A percentile compares a stretch with the other conserved stretches of the same genome.
phyloP scores from a whole-genome alignment of 768 basidiomycete species.

The Boletus rubroflammeus region DNA sequence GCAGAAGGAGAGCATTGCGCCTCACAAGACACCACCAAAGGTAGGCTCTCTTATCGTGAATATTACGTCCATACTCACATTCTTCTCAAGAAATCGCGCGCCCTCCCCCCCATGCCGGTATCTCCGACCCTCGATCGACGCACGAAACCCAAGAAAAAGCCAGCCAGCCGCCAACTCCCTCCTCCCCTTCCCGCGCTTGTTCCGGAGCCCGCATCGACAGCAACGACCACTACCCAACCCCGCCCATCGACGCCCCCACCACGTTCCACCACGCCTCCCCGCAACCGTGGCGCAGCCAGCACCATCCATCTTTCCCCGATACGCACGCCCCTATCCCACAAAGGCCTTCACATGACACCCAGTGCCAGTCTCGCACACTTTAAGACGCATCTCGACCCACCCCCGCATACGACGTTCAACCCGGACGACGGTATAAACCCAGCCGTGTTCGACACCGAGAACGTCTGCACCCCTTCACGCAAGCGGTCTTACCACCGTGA shows the following conservation, averaged over 20 bases:
- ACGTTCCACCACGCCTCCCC: slow-evolving; percentile 39
- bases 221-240: slow-evolving; percentile 10
- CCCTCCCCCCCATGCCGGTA: slow-evolving; percentile 41
- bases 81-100: slow-evolving; percentile 32
- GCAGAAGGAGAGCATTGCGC: slow-evolving; percentile 12
- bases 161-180: slow-evolving; percentile 11
- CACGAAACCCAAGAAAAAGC: slow-evolving; percentile 22
- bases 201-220: slow-evolving; percentile 18
- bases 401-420: slow-evolving; percentile 36
- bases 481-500: slow-evolving; percentile 36
- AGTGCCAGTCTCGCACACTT: slow-evolving; percentile 63
- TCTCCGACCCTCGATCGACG: slow-evolving; percentile 46
- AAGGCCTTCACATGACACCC: slow-evolving; percentile 68
- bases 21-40: slow-evolving; percentile 30
- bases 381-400: slow-evolving; percentile 65
- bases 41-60: not conserved
- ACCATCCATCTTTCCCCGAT: slow-evolving; percentile 50
- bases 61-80: not conserved
- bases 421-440: slow-evolving; percentile 34
- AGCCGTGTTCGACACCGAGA: slow-evolving; percentile 34
- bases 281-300: slow-evolving; percentile 20
- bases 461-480: slow-evolving; percentile 45
- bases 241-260: slow-evolving; percentile 36
- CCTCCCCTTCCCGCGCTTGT: slow-evolving; percentile 26
- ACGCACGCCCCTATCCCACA: slow-evolving; percentile 67